Percentiles rank a stretch among this genome's conserved stretches.
Conservation (phyloP, 495 filamentous ascomycete species). For the Neurospora sp. region DNA sequence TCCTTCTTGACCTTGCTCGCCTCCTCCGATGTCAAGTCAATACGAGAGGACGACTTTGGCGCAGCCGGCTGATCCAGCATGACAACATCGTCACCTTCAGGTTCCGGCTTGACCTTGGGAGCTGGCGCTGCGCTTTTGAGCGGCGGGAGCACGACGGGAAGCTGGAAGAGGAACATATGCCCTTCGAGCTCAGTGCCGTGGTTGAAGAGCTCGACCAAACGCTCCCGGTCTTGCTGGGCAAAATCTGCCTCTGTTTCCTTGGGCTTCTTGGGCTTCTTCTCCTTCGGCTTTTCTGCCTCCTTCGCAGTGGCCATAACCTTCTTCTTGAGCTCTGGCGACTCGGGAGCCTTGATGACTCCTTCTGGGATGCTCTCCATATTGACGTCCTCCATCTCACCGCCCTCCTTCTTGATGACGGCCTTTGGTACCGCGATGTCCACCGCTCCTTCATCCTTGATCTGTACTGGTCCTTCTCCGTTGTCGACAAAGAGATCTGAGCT, state of each 20-base stretch:
- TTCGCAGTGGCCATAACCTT: constrained; percentile 3
- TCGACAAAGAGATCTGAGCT: constrained; percentile 39
- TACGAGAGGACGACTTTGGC: constrained; percentile 9
- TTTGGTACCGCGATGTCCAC: constrained; percentile 24
- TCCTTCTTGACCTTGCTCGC: constrained; percentile 13
- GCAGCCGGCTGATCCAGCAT: constrained; percentile 14
- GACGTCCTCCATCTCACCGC: constrained; percentile 18
- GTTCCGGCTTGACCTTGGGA: constrained; percentile 20
- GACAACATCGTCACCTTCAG: constrained; percentile 15
- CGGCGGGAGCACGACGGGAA: constrained; percentile 50
- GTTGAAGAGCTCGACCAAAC: constrained; percentile 23
- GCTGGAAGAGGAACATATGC: constrained; percentile 54
- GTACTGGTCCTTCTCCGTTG: constrained; percentile 3
- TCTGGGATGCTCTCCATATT: constrained; percentile 31
- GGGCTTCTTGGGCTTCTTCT: constrained; percentile 13
- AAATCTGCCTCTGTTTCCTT: constrained; percentile 29
- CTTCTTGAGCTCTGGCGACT: constrained; percentile 25
- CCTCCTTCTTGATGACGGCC: constrained; percentile 23
- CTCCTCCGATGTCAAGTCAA: constrained; percentile 28
- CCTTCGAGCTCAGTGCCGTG: constrained; percentile 27
- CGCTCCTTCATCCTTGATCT: constrained; percentile 22
- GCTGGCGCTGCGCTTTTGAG: constrained; percentile 20
- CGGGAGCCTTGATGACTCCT: constrained; percentile 14
- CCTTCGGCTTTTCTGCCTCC: constrained; percentile 18
- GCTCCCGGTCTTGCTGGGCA: constrained; percentile 19